Conservation (phyloP, 2,329 filamentous ascomycete species). For the Sarocladium oryzae region DNA sequence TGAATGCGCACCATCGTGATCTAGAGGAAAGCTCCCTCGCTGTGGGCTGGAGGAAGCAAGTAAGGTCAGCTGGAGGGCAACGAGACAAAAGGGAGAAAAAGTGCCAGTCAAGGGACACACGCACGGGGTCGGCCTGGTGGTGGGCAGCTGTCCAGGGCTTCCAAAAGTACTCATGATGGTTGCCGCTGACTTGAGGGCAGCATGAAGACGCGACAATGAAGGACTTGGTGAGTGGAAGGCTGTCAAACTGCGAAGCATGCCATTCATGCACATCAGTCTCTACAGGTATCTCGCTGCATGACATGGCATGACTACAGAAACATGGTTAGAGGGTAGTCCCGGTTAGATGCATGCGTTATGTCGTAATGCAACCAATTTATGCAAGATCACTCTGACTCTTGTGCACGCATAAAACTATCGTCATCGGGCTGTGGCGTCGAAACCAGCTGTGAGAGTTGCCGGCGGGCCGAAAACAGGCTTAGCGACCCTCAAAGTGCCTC, state of each 20-base stretch:
- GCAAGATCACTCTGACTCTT: background rate
- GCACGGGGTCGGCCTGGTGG: conserved; percentile 63
- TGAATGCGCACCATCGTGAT: conserved; percentile 66
- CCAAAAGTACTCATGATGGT: conserved; percentile 58
- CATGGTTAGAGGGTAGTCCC: background rate
- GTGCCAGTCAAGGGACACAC: conserved; percentile 23
- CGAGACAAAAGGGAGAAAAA: background rate
- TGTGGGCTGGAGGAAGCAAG: conserved; percentile 56
- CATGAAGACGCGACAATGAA: too few relatives aligned
- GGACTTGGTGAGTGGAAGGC: too few relatives aligned
- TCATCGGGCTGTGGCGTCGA: conserved; percentile 3
- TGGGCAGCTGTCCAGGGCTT: conserved; percentile 60
- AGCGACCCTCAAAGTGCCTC: background rate
- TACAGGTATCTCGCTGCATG: too few relatives aligned
- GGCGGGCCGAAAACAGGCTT: conserved; percentile 7
- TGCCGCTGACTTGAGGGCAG: conserved; percentile 4
- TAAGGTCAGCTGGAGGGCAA: conserved; percentile 4
- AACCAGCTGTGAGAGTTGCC: background rate
- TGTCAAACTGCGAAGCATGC: too few relatives aligned
- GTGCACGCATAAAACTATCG: conserved; percentile 6
- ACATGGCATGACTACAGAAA: background rate
- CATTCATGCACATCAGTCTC: background rate
- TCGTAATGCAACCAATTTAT: background rate
- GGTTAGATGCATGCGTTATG: conserved; percentile 3
- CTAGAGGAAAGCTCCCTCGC: conserved; percentile 90